Evolutionary conservation across 805 yeast genomes (phyloP), one percentile per base, ranked within the genome.

Genomic region (Aciculoconidium aculeatum): DNA sequence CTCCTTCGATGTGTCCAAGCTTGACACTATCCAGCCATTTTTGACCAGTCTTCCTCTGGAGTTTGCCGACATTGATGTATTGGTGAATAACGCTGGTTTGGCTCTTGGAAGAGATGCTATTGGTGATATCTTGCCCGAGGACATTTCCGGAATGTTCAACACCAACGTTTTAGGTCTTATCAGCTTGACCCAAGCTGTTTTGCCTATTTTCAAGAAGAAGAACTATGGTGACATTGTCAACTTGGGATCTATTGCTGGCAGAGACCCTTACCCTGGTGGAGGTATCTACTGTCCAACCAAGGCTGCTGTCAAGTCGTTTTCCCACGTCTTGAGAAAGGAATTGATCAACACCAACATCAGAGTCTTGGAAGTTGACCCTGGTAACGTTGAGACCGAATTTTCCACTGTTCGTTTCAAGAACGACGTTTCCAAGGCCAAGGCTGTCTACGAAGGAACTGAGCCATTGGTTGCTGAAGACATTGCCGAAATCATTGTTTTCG

Each of bases 141-240:
- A 87, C 48, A 72, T 86, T 26, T 65, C 69, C 27, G 75, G 70
- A 26, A 85, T 86, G 86, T 78, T 84, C 57, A 69, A 80, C 45
- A 86, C 96, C 35, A 90, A 88, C 49, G 96, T 90, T 3, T 51
- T 85, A 34, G 96, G 95, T 3, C 65, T 88, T 55, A 82, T 88
- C 36, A 74, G 80, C 17, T 58, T 88, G 38, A 87, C 96, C 5
- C 95, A 90, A 55, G 76, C 80, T 5, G 69, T 87, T 15, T 58
- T 90, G 25, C 79, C 80, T 22, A 70, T 72, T 28, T 74, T 88
- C 70, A 77, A 80, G 50, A 65, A 67, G 34, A 77, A 80, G 44
- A 76, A 81, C 51, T 48, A 66, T 11, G 88, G 88, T 45, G 87
- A 79, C 46, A 79, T 80, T 39, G 80, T 80, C 36, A 80, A 79